Evolutionary conservation across 2,329 filamentous ascomycete species (phyloP), one percentile per base, ranked within the genome.

Genomic region (Hymenoscyphus linearis): DNA sequence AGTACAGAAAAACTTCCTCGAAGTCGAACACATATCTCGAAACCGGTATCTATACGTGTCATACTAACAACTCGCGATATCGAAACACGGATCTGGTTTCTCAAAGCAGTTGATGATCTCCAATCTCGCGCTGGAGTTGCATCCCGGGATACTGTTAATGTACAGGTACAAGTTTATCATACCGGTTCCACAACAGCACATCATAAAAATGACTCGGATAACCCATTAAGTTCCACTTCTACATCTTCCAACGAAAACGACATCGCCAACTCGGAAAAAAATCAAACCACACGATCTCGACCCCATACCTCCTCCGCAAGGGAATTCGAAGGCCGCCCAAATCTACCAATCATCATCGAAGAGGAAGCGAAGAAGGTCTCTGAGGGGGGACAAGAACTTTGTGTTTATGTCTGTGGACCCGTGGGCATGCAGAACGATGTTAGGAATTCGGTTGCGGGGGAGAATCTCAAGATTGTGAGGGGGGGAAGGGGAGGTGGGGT

Each of bases 351-450:
- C 7, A 22, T 47, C 1, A 47, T 47, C 4, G 22, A 22, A 9
- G 40, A 47, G 40, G 40, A 47, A 10, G 40, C 18, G 1, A n/a
- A 9, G n/a, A 47, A 47, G n/a, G 40, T 44, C 16, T 16, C 37
- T 6, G 40, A 47, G 12, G 9, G n/a, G 3, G 7, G 40, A 18
- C 37, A 44, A n/a, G n/a, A 16, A n/a, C 40, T 47, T 25, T 22
- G 40, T 47, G 40, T 47, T 1, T 47, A 22, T 14, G 60, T 59
- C 27, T 64, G 63, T 61, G 63, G 60, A 40, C 61, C 59, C n/a
- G 36, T 18, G 7, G 34, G 34, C 16, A 61, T 65, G 61, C 59
- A 63, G 53, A 26, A 55, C n/a, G 59, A 61, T 56, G 63, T 63
- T 5, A 40, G 47, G 14, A 61, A 63, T 55, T 52, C 56, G n/a